phyloP scores from a whole-genome alignment of 1,284 basidiomycete species.

The Apiotrichum domesticum region DNA sequence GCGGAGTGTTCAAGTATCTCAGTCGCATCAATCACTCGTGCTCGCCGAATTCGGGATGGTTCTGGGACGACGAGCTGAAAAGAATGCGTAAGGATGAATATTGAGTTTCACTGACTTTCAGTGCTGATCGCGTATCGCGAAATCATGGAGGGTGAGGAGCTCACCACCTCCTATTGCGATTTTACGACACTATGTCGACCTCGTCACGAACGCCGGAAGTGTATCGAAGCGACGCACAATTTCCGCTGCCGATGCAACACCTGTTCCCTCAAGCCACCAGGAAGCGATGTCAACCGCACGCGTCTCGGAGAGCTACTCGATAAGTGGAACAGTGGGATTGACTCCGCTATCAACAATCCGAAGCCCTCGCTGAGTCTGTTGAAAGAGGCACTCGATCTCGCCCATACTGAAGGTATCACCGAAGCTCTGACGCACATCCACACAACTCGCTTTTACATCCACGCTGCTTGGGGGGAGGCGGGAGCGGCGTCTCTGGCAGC shows the following conservation, averaged over 20 bases:
- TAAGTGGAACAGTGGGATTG: constrained; percentile 47
- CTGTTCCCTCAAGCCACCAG: constrained; percentile 25
- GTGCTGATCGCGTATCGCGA: constrained; percentile 10
- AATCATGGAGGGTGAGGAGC: constrained; percentile 10
- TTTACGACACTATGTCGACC: not conserved
- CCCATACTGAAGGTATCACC: too few species aligned
- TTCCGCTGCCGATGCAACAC: not conserved
- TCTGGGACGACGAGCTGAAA: constrained; percentile 16
- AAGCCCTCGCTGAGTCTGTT: too few species aligned
- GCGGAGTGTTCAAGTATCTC: constrained; percentile 17
- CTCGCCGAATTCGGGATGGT: constrained; percentile 24
- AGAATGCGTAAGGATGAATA: constrained; percentile 4
- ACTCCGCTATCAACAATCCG: too few species aligned
- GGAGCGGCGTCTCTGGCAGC: too few species aligned
- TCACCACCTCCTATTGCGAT: constrained; percentile 12
- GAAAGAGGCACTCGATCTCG: too few species aligned
- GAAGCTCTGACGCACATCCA: too few species aligned
- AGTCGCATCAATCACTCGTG: constrained; percentile 26
- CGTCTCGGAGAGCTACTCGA: constrained; percentile 73
- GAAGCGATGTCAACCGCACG: constrained; percentile 60
- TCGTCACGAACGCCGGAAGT: not conserved
- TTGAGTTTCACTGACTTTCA: not conserved
- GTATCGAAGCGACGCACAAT: not conserved
- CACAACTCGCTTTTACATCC: too few species aligned
- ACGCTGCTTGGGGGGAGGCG: too few species aligned